Evolutionary conservation across 345 rosid species (phyloP).

Genomic region (Ailanthus altissimus): DNA sequence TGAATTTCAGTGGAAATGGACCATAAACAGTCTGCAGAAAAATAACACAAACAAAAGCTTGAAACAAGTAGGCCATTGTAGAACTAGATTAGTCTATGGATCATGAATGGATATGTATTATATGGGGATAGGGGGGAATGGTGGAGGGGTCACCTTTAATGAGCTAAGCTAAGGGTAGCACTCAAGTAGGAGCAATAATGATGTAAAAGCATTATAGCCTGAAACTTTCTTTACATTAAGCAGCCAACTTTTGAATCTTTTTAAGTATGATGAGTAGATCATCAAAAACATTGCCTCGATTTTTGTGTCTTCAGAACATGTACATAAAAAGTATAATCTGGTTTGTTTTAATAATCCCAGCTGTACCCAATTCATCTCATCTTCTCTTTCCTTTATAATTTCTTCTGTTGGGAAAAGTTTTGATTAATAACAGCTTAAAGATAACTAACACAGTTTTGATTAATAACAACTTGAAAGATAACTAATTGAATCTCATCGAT

Average conservation of each 20-base stretch:
- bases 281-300: slow-evolving; percentile 33
- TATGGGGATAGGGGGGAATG: background rate
- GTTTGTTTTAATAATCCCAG: slow-evolving; percentile 32
- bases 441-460: no score
- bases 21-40: background rate
- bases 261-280: slow-evolving; percentile 48
- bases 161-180: background rate
- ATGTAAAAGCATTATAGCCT: slow-evolving; percentile 10
- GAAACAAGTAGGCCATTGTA: slow-evolving; percentile 9
- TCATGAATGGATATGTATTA: no score
- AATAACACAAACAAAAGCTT: background rate
- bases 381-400: background rate
- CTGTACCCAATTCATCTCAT: slow-evolving; percentile 33
- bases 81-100: background rate
- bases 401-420: no score
- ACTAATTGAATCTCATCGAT: no score
- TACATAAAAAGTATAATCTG: slow-evolving; percentile 28
- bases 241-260: slow-evolving; percentile 47
- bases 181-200: slow-evolving; percentile 30
- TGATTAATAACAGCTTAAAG: no score
- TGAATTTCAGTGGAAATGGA: slow-evolving; percentile 5
- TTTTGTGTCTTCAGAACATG: slow-evolving; percentile 23
- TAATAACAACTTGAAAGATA: no score
- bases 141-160: no score
- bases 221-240: slow-evolving; percentile 6